A percentile compares a stretch with the other conserved stretches of the same genome.
Evolutionary conservation across 257 asterid species (phyloP).

Genomic region (Galeopsis tetrahit): DNA sequence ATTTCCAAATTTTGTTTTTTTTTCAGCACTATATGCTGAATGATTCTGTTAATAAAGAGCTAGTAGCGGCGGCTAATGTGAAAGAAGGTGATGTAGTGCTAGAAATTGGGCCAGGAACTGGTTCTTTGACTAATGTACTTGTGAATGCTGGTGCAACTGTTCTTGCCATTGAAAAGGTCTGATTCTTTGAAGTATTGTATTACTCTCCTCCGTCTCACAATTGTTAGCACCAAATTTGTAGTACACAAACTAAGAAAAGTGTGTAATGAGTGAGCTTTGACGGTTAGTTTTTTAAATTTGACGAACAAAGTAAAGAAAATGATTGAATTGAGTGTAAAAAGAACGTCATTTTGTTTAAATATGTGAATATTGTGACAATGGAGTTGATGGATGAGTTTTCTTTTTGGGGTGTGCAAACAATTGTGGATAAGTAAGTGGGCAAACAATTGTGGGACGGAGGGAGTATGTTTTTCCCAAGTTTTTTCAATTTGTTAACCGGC

Average conservation of each 20-base stretch:
- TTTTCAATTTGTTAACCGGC: background rate
- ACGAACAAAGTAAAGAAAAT: no score
- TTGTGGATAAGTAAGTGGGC: no score
- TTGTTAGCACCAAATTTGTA: no score
- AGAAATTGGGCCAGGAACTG: slow-evolving; percentile 98
- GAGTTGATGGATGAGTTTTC: no score
- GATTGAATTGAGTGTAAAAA: no score
- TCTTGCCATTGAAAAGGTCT: slow-evolving; percentile 95
- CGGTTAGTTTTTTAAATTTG: no score
- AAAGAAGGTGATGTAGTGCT: slow-evolving; percentile 86
- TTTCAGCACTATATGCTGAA: slow-evolving; percentile 93
- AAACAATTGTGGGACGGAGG: no score
- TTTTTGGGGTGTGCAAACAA: no score
- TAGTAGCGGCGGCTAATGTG: slow-evolving; percentile 72
- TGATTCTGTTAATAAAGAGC: slow-evolving; percentile 70
- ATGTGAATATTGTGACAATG: no score
- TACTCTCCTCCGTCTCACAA: background rate
- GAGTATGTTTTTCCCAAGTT: background rate
- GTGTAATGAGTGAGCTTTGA: no score
- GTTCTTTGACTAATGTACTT: slow-evolving; percentile 86
- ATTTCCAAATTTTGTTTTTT: background rate
- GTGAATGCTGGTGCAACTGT: slow-evolving; percentile 86
- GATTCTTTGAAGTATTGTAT: slow-evolving; percentile 10
- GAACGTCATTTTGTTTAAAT: no score
- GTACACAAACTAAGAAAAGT: no score